Evolutionary conservation across 2,329 filamentous ascomycete species (phyloP).

Genomic region (Sclerotiophoma versabilis): DNA sequence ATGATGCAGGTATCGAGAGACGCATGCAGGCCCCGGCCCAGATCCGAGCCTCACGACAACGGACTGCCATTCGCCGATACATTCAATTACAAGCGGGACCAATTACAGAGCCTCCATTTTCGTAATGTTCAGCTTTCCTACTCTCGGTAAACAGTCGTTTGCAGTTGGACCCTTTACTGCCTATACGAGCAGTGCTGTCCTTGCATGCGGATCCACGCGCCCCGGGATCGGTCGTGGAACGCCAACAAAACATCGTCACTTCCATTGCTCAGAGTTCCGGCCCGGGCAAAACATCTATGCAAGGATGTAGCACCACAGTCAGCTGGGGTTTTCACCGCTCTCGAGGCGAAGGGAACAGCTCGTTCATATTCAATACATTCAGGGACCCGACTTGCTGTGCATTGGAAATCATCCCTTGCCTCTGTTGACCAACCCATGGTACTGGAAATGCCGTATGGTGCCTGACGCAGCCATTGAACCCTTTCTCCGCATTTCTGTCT

Average conservation of each 20-base stretch:
- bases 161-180: constrained; percentile 1
- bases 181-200: constrained; percentile 12
- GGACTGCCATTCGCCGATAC: constrained; percentile 2
- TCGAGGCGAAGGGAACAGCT: constrained; percentile 14
- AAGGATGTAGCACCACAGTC: constrained; percentile 30
- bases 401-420: constrained; percentile 22
- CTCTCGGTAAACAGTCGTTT: constrained; percentile 9
- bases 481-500: constrained; percentile 13
- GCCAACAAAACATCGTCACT: constrained; percentile 21
- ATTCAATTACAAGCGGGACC: background rate
- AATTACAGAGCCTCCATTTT: constrained; percentile 2
- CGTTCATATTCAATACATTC: constrained; percentile 27
- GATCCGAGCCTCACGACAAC: constrained; percentile 14
- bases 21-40: constrained; percentile 9
- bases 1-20: constrained; percentile 15
- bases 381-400: constrained; percentile 20
- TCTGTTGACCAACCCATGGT: constrained; percentile 17
- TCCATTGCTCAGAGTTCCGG: constrained; percentile 18
- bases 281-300: constrained; percentile 20
- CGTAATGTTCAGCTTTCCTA: background rate
- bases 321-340: constrained; percentile 23
- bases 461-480: constrained; percentile 6
- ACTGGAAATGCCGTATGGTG: constrained; percentile 18
- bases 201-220: constrained; percentile 25
- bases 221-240: constrained; percentile 26